A percentile compares a stretch with the other conserved stretches of the same genome.
Conservation (phyloP, 805 yeast genomes). For the Saccharomyces kudriavzevii region DNA sequence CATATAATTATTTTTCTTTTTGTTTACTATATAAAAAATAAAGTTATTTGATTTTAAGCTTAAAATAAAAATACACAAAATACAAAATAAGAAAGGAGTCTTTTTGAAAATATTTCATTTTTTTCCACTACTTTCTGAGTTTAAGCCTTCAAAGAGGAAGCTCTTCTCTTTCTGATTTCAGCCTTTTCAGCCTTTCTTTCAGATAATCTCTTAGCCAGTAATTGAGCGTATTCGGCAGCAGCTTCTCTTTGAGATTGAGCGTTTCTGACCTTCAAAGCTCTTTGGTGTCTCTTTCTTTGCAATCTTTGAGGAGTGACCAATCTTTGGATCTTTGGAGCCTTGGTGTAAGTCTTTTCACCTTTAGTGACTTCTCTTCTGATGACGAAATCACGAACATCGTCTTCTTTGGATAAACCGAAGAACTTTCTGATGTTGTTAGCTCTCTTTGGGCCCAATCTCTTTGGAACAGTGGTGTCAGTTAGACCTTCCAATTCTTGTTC, state of each 20-base stretch:
- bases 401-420: constrained; percentile 68
- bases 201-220: constrained; percentile 95
- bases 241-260: constrained; percentile 99
- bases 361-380: constrained; percentile 97
- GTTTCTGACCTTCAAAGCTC: constrained; percentile 86
- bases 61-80: background rate
- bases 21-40: background rate
- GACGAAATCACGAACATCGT: constrained; percentile 66
- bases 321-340: constrained; percentile 99
- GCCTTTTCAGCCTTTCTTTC: constrained; percentile 98
- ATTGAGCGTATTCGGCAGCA: constrained; percentile 99
- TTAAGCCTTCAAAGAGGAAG: constrained; percentile 94
- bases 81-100: background rate
- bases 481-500: constrained; percentile 92
- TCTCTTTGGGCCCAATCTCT: constrained; percentile 99
- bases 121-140: constrained; percentile 1
- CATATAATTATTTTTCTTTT: background rate
- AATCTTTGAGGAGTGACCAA: constrained; percentile 97
- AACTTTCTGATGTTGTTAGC: constrained; percentile 99
- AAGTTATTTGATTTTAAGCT: background rate
- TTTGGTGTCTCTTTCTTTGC: constrained; percentile 98
- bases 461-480: constrained; percentile 90
- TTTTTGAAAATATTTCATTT: background rate
- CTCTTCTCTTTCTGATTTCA: constrained; percentile 99
- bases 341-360: constrained; percentile 97